Evolutionary conservation across 225 moss, liverwort and hornwort species (phyloP).

Genomic region (Physcomitrellopsis africana): DNA sequence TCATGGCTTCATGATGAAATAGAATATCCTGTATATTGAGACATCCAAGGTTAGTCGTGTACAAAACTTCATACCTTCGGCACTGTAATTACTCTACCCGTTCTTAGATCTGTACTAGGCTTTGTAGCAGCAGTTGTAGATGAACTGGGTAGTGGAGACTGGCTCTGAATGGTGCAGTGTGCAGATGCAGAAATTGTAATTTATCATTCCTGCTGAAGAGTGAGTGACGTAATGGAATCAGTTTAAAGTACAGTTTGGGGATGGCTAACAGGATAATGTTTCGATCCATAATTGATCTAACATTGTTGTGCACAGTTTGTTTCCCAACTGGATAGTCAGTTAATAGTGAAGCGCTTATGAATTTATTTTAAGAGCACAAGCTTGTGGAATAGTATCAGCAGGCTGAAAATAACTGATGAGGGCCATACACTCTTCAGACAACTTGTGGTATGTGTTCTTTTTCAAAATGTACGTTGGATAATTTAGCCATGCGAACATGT

Average conservation of each 20-base stretch:
- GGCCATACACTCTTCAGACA: neutral
- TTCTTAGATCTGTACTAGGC: neutral
- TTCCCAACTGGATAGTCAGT: conserved; percentile 11
- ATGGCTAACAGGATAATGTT: neutral
- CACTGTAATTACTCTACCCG: conserved; percentile 14
- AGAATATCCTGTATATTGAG: conserved; percentile 3
- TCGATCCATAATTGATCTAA: conserved; percentile 2
- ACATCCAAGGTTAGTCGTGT: conserved; percentile 27
- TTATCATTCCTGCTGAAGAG: conserved; percentile 16
- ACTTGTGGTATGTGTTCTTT: neutral
- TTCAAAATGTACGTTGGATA: no score
- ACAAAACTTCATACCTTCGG: conserved; percentile 13
- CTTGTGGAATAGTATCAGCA: conserved; percentile 3
- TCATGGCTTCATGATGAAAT: conserved; percentile 15
- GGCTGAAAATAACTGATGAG: neutral
- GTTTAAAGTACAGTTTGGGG: conserved; percentile 20
- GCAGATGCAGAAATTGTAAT: conserved; percentile 61
- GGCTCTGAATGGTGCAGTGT: conserved; percentile 52
- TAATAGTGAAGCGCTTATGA: neutral
- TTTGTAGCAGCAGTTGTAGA: conserved; percentile 22
- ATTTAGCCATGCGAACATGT: no score
- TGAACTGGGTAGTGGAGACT: conserved; percentile 7
- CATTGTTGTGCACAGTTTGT: neutral
- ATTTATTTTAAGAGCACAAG: neutral
- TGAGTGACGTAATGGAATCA: conserved; percentile 36